Evolutionary conservation across 1,284 basidiomycete species (phyloP), one percentile per base, ranked within the genome.

Genomic region (Marasmius sp.): DNA sequence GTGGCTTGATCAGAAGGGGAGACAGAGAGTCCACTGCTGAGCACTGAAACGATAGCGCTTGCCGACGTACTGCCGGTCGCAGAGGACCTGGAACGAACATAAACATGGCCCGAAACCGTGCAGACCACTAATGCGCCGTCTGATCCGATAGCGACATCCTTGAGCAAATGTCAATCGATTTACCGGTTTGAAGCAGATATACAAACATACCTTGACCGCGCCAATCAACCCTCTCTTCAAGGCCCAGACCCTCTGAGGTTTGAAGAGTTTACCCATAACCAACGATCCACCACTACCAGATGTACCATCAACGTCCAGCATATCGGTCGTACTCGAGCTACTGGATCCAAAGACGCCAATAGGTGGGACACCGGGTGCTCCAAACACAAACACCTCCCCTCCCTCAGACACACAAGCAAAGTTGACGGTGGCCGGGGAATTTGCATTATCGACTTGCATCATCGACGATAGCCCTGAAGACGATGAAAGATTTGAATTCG

Each of bases 101-200:
- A 98, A 36, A 98, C 95, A 68, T 98, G 95, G 0, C 97, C 97
- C 1, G 95, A 95, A 67, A 92, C 88, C 0, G 97, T 98, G 75
- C 94, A 97, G 48, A 98, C 84, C 69, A 98, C 91, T 68, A 98
- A 85, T 7, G 91, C 87, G 1, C 95, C 94, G 67, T 98, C 95
- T 0, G 87, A 79, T 14, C 95, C 94, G 20, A 98, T 82, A 0
- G 94, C 95, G 8, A 97, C 91, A 71, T 98, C 96, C 83, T 91
- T 71, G 70, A 53, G 61, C 49, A 22, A 18, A 45, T 37, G n/a
- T 27, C 57, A 39, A 47, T 49, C 6, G 43, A 3, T 8, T 38
- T 49, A 22, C 43, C 11, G 43, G 4, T 7, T 11, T 10, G 34
- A 37, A 34, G 47, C 20, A 20, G 38, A 39, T 11, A 58, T 14